These are phyloP conservation scores for Lunularia cruciata DNA, from an alignment of 225 moss, liverwort and hornwort species.

Conservation along the genomic window DNA sequence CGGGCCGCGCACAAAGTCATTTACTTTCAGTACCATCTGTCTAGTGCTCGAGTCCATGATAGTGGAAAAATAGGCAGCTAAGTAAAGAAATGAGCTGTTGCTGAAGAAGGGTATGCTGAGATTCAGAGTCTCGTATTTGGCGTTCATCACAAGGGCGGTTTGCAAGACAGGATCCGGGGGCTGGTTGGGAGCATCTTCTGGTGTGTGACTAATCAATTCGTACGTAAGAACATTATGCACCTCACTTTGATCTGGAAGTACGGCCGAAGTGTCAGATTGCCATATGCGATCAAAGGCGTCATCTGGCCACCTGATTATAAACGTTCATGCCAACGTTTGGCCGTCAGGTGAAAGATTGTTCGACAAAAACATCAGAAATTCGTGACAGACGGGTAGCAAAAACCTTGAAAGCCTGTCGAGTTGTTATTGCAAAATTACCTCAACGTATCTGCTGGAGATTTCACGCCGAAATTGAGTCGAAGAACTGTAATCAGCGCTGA, in stretches of 20 bases:
- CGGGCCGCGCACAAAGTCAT: not conserved
- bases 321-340: not conserved
- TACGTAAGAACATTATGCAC: not conserved
- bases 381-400: not conserved
- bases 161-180: conserved; percentile 4
- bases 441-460: not conserved
- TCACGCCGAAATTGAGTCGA: conserved; percentile 1
- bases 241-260: not conserved
- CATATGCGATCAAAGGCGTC: conserved; percentile 8
- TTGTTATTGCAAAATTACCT: not conserved
- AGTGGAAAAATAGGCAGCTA: conserved; percentile 11
- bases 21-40: not conserved
- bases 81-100: not conserved
- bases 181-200: not conserved
- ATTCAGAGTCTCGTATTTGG: not conserved
- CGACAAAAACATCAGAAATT: not conserved
- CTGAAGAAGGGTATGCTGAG: not conserved
- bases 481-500: not conserved
- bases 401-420: not conserved
- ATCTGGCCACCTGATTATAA: conserved; percentile 1
- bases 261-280: not conserved
- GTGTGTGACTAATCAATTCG: not conserved
- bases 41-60: not conserved
- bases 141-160: not conserved
- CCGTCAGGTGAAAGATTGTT: not conserved